Evolutionary conservation across 257 asterid genomes (phyloP), one percentile per base, ranked within the genome.

Genomic region (Gardenia jasminoides): DNA sequence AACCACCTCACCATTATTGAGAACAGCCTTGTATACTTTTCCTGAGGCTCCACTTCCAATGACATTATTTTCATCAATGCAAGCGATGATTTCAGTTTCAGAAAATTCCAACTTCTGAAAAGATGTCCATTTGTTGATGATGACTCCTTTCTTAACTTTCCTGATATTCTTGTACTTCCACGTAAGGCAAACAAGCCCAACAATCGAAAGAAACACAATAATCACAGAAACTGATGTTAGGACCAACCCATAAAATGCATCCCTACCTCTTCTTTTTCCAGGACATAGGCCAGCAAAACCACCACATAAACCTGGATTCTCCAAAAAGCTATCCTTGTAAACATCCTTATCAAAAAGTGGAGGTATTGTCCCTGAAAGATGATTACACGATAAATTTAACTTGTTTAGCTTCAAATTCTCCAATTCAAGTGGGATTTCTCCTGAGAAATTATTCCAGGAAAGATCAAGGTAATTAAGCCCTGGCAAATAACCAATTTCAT

Each of bases 391-490:
- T 64, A 92, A 81, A 76, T 94, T 94, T 7, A 92, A 82, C 50
- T 13, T 74, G 78, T 88, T 91, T 54, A 94, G 94, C 89, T 87
- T 91, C 85, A 94, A 76, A 80, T 87, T 90, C 89, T 91, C 90
- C 84, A 94, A 69, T 24, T 84, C 71, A 39, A 81, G 19, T 0
- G 98, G 98, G 77, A 94, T 88, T 11, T 1, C 31, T 26, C 98
- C 97, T 0, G 91, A 84, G 19, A 94, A 85, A 17, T 72, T 72
- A 70, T 94, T 94, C 68, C 47, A 66, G 0, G 98, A 94, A 72
- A 94, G 96, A 75, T 94, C 98, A 6, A 94, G 97, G 75, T 91
- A 94, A 82, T 90, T 92, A 28, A 94, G 90, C 58, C 82, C 91
- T 6, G 87, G 86, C 78, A 94, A 80, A 69, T 70, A 85, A 69